Evolutionary conservation across 2,329 filamentous ascomycete genomes (phyloP), one percentile per base, ranked within the genome.

Genomic region (Aureobasidium sp.): DNA sequence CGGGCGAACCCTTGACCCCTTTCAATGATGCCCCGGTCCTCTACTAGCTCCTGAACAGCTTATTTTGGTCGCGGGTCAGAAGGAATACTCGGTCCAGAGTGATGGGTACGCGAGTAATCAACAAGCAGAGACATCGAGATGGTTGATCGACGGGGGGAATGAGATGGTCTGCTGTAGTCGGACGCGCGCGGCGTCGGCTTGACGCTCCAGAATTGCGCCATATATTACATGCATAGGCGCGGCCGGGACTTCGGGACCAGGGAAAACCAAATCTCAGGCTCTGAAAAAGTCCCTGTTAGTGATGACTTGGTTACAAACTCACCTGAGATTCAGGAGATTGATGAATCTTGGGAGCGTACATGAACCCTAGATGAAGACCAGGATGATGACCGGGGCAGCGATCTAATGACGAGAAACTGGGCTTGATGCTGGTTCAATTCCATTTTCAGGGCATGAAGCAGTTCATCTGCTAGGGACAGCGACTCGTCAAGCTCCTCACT

Each of bases 61-160:
- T 37, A 35, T 47, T 47, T 37, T 27, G 30, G 6, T n/a, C 42
- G n/a, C 30, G 42, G 42, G 30, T 37, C 10, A 27, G 19, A n/a
- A n/a, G n/a, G n/a, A 10, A 37, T 25, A 34, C 17, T 17, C 2
- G 25, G 17, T 47, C 22, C 30, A 37, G 8, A 16, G 30, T n/a
- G 19, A 47, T 37, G 30, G 42, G 16, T 19, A 16, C 17, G 27
- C 19, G 29, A 16, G 5, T 24, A 11, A 34, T n/a, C 19, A 25
- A 17, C 21, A 37, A 34, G 27, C 21, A 16, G 17, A 4, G 27
- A n/a, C 8, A 27, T 47, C 16, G 3, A 35, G 24, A 38, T 16
- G 24, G 34, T 12, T 49, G 45, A 49, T 49, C 45, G 45, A 49
- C 45, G 45, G 45, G 45, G 45, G 45, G 32, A 39, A n/a, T n/a